Evolutionary conservation across 2,329 filamentous ascomycete species (phyloP).

Genomic region (Xylaria multiplex): DNA sequence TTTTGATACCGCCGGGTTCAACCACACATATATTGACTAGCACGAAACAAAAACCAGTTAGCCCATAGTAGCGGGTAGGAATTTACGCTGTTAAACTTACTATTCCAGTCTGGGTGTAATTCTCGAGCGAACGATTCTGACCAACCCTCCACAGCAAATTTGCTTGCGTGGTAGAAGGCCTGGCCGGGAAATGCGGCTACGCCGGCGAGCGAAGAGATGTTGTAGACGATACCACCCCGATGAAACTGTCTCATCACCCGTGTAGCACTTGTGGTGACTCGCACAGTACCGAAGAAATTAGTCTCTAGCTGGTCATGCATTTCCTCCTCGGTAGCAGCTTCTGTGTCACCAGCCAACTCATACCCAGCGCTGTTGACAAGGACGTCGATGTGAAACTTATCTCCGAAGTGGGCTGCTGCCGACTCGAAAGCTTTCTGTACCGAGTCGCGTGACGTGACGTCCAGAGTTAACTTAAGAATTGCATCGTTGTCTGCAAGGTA

Average conservation of each 20-base stretch:
- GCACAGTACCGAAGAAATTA: slow-evolving; percentile 34
- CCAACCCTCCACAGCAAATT: slow-evolving; percentile 35
- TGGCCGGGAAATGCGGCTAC: slow-evolving; percentile 31
- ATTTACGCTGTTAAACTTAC: slow-evolving; percentile 19
- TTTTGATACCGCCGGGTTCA: slow-evolving; percentile 34
- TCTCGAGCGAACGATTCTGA: slow-evolving; percentile 36
- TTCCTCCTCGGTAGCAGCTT: slow-evolving; percentile 29
- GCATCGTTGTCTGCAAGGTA: slow-evolving; percentile 25
- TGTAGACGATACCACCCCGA: slow-evolving; percentile 32
- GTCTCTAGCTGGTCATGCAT: slow-evolving; percentile 35
- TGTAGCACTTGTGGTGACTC: slow-evolving; percentile 25
- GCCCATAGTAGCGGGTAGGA: neutral
- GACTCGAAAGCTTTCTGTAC: slow-evolving; percentile 29
- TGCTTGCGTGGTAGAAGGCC: slow-evolving; percentile 35
- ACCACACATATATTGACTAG: slow-evolving; percentile 34
- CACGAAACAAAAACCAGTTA: neutral
- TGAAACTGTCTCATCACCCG: slow-evolving; percentile 24
- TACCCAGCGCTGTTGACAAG: slow-evolving; percentile 37
- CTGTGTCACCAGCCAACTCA: slow-evolving; percentile 33
- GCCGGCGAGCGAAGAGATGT: slow-evolving; percentile 36
- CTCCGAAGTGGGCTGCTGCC: slow-evolving; percentile 24
- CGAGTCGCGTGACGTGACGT: slow-evolving; percentile 20
- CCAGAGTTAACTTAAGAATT: slow-evolving; percentile 28
- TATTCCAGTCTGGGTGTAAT: slow-evolving; percentile 35
- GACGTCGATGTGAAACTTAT: slow-evolving; percentile 29